Conservation (phyloP, 345 rosid species). For the Excoecaria cochinchinensis region DNA sequence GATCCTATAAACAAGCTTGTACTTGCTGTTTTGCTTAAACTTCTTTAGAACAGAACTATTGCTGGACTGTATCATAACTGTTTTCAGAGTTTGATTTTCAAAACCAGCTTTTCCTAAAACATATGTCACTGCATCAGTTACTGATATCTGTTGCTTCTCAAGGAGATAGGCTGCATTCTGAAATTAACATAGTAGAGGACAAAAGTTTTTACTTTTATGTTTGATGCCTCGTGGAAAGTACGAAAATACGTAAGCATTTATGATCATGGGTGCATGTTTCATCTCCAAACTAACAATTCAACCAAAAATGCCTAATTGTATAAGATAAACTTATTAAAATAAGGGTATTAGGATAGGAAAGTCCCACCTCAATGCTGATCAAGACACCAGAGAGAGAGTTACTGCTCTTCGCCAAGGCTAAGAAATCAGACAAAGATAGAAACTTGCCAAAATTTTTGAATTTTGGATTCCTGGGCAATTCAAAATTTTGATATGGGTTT, state of each 20-base stretch:
- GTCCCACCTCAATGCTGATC: slow-evolving; percentile 79
- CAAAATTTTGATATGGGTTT: slow-evolving; percentile 40
- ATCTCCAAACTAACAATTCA: too few relatives aligned
- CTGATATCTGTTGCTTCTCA: slow-evolving; percentile 44
- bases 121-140: slow-evolving; percentile 53
- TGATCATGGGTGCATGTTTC: too few relatives aligned
- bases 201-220: background rate
- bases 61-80: slow-evolving; percentile 81
- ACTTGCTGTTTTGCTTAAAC: slow-evolving; percentile 46
- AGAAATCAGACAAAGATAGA: slow-evolving; percentile 54
- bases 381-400: slow-evolving; percentile 71
- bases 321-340: too few relatives aligned
- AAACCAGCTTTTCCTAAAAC: slow-evolving; percentile 65
- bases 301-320: too few relatives aligned
- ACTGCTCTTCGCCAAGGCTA: slow-evolving; percentile 56
- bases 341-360: slow-evolving; percentile 5
- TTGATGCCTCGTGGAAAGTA: background rate
- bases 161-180: slow-evolving; percentile 81
- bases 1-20: slow-evolving; percentile 52
- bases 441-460: slow-evolving; percentile 47
- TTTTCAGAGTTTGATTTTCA: slow-evolving; percentile 38
- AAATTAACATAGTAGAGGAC: slow-evolving; percentile 14
- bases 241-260: too few relatives aligned
- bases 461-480: slow-evolving; percentile 56
- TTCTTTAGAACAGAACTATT: slow-evolving; percentile 67